phyloP scores from a whole-genome alignment of 1,284 basidiomycete species.

The Phylloporus gajari region DNA sequence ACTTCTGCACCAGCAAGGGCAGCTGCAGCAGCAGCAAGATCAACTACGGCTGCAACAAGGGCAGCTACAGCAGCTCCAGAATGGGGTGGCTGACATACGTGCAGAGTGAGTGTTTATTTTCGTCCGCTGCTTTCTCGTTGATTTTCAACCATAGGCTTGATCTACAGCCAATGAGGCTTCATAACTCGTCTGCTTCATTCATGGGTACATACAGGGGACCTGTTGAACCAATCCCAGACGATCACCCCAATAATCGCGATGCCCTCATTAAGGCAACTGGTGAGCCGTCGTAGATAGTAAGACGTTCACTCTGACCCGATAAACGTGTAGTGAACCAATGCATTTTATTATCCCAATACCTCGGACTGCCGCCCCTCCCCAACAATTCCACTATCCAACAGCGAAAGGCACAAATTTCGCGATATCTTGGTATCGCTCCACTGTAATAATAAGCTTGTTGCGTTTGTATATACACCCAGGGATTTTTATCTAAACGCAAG shows the following conservation, averaged over 20 bases:
- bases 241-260: background rate
- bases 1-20: background rate
- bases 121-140: background rate
- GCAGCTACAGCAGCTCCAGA: background rate
- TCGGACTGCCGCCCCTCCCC: background rate
- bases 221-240: background rate
- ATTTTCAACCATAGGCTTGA: background rate
- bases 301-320: background rate
- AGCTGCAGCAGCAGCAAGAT: background rate
- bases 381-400: conserved; percentile 3
- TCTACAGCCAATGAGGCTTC: background rate
- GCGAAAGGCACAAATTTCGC: background rate
- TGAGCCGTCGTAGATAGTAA: background rate
- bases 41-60: background rate
- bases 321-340: background rate
- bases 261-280: background rate
- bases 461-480: no score
- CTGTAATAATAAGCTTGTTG: no score
- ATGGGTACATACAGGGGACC: background rate
- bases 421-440: background rate
- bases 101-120: background rate
- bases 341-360: background rate
- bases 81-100: background rate
- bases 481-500: no score
- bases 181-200: background rate